These are phyloP conservation scores for Luffa acutangula DNA, from an alignment of 306 rosid genomes.

Conservation along the genomic window DNA sequence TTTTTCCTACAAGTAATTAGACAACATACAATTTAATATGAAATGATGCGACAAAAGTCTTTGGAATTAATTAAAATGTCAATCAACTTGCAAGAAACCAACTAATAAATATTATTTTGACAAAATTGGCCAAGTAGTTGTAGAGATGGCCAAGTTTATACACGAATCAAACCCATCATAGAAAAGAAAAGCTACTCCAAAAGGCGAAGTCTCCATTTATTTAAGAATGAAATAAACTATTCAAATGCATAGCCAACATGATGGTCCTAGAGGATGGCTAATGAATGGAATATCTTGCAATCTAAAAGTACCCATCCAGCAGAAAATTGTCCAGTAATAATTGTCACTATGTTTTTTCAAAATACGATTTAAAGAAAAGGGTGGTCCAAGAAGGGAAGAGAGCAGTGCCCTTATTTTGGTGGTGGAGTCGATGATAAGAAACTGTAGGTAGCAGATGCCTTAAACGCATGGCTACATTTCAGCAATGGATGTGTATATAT, in stretches of 20 bases:
- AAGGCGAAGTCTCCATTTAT: neutral
- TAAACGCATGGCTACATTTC: neutral
- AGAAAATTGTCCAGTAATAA: neutral
- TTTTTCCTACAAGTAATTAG: neutral
- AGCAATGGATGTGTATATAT: neutral
- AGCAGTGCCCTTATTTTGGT: neutral
- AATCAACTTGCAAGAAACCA: neutral
- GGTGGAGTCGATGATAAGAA: neutral
- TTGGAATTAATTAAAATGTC: neutral
- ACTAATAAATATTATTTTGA: neutral
- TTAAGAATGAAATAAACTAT: neutral
- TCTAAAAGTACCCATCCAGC: slow-evolving; percentile 2
- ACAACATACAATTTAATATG: neutral
- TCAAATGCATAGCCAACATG: neutral
- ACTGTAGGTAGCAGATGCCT: neutral
- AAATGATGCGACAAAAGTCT: neutral
- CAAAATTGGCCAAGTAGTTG: neutral
- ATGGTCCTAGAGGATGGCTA: neutral
- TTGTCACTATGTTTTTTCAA: neutral
- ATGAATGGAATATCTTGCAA: slow-evolving; percentile 2
- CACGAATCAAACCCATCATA: neutral
- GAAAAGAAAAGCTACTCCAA: neutral
- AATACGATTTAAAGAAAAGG: neutral
- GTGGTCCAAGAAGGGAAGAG: neutral
- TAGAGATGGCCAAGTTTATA: neutral